Conservation (phyloP, 192 early-diverging fungal genomes). For the Umbelopsis sp. region DNA sequence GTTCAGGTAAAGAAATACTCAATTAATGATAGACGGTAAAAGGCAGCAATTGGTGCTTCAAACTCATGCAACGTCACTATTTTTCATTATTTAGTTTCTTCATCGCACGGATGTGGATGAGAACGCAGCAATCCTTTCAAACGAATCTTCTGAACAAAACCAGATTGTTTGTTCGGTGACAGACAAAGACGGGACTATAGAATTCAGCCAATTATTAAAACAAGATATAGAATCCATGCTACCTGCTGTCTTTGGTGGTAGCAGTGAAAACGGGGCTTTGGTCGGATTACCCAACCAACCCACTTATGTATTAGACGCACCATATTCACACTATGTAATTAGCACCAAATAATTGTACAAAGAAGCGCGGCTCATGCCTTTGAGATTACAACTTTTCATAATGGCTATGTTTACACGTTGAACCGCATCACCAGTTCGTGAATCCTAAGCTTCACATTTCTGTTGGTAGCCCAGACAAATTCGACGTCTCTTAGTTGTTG, state of each 20-base stretch:
- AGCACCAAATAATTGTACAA: conserved; percentile 6
- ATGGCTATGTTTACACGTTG: conserved; percentile 42
- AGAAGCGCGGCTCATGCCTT: neutral
- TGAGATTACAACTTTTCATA: neutral
- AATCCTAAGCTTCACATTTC: conserved; percentile 52
- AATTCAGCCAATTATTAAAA: conserved; percentile 6
- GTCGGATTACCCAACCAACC: conserved; percentile 37
- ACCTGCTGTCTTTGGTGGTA: conserved; percentile 46
- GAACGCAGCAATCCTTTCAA: neutral
- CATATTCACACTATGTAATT: conserved; percentile 24
- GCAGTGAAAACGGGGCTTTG: conserved; percentile 58
- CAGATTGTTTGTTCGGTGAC: conserved; percentile 19
- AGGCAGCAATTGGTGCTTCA: neutral
- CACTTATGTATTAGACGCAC: conserved; percentile 32
- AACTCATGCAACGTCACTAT: neutral
- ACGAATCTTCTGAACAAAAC: neutral
- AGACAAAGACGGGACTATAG: conserved; percentile 31
- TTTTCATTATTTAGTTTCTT: conserved; percentile 11
- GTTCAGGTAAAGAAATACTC: conserved; percentile 44
- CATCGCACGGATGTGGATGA: neutral
- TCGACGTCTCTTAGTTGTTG: conserved; percentile 41
- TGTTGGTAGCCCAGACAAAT: conserved; percentile 55
- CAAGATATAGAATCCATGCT: neutral
- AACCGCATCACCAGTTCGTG: conserved; percentile 62
- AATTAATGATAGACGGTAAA: too few relatives aligned